Conservation (phyloP, 306 rosid species). For the Cucumis cinereus region DNA sequence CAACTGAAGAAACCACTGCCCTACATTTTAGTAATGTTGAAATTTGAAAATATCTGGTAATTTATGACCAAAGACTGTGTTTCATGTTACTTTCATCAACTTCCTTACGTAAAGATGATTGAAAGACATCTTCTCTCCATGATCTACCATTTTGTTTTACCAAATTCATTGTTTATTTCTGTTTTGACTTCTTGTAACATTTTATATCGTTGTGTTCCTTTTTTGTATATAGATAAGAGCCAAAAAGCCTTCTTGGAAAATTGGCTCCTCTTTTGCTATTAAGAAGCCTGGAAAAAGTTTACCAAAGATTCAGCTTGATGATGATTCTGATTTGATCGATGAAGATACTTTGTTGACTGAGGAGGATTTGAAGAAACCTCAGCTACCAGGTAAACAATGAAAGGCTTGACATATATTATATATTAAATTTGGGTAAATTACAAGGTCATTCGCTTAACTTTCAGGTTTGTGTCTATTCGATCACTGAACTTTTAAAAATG, state of each 20-base stretch:
- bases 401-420: neutral
- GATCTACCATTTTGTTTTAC: neutral
- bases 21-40: neutral
- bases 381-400: constrained; percentile 35
- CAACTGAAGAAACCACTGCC: neutral
- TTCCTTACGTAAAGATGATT: neutral
- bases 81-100: neutral
- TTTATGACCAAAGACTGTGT: neutral
- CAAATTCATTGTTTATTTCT: neutral
- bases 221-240: constrained; percentile 5
- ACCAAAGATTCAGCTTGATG: constrained; percentile 49
- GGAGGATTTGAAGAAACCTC: constrained; percentile 59
- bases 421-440: no score
- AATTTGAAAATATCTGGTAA: neutral
- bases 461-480: no score
- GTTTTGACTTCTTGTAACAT: neutral
- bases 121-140: neutral
- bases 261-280: constrained; percentile 10
- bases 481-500: no score
- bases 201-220: neutral
- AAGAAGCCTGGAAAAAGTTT: constrained; percentile 25
- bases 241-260: constrained; percentile 10
- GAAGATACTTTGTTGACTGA: constrained; percentile 85
- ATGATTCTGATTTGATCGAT: constrained; percentile 65
- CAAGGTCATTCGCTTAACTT: no score